Evolutionary conservation across 371 early-diverging fungal genomes (phyloP), one percentile per base, ranked within the genome.

Genomic region (Mortierella sp.): DNA sequence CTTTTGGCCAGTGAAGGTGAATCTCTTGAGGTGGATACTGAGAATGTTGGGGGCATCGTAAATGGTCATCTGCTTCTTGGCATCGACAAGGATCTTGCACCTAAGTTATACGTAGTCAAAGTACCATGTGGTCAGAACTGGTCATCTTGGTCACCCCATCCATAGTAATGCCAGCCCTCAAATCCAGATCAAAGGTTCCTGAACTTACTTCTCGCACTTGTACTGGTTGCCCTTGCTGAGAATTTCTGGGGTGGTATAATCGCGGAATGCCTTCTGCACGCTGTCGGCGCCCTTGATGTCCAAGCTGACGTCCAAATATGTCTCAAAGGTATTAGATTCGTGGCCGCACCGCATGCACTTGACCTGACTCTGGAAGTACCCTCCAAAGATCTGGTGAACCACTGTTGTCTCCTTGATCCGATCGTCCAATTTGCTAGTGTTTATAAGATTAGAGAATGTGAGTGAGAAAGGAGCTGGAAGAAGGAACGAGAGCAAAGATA

Each of bases 311-410:
- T 98, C 97, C 75, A 97, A 88, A 60, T 92, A 89, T 0, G 95
- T 91, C 77, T 97, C 96, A 63, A 90, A 93, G 0, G 95, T 97
- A 77, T 95, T 92, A 51, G 96, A 96, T 70, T 91, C 91, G 60
- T 91, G 83, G n/a, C 93, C 90, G 88, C 98, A 98, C 35, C 82
- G 88, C 29, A 90, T 79, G 87, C 98, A 98, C 55, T 88, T 90
- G 68, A 98, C 89, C 74, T 95, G 94, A 46, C 95, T 95, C 77
- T 93, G 96, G 51, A 96, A 83, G 73, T 92, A 93, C 1, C 97
- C 97, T 70, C 96, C 97, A 92, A 97, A 97, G 7, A 97, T 91
- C 72, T 93, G 93, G 87, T 95, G 92, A 3, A 96, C 81, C 46
- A 94, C 83, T 7, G 96, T 94, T 5, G 96, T 94, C 82, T 96